phyloP scores from a whole-genome alignment of 116 monocot species.

The Papilionanthe hybrid region DNA sequence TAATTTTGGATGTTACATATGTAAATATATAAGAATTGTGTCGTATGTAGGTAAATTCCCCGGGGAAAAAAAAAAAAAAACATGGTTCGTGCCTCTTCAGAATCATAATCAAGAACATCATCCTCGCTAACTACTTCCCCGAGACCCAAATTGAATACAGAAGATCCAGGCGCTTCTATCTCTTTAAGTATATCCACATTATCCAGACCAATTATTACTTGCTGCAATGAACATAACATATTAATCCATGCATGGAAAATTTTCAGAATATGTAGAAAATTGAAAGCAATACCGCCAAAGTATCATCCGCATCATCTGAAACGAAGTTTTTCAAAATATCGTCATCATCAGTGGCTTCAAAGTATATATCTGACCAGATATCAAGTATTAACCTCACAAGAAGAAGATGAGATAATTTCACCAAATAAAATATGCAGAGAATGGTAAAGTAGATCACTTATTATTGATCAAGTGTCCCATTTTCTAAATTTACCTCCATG shows the following conservation, averaged over 20 bases:
- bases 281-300: slow-evolving; percentile 34
- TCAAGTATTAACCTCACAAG: slow-evolving; percentile 18
- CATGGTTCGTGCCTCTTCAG: slow-evolving; percentile 31
- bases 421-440: neutral
- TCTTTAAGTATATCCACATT: slow-evolving; percentile 52
- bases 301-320: slow-evolving; percentile 56
- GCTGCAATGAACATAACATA: slow-evolving; percentile 37
- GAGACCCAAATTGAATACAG: slow-evolving; percentile 42
- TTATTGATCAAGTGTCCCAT: neutral
- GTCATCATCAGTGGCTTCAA: slow-evolving; percentile 46
- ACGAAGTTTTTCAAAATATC: slow-evolving; percentile 43
- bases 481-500: slow-evolving; percentile 42
- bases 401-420: slow-evolving; percentile 11
- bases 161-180: slow-evolving; percentile 39
- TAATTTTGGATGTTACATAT: too few species aligned
- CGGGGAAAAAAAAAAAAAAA: slow-evolving; percentile 15
- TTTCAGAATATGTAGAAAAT: slow-evolving; percentile 1
- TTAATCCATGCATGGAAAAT: slow-evolving; percentile 13
- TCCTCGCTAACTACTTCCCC: slow-evolving; percentile 46
- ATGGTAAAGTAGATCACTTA: neutral
- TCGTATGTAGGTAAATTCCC: too few species aligned
- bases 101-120: slow-evolving; percentile 46
- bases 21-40: too few species aligned
- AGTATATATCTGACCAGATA: slow-evolving; percentile 66
- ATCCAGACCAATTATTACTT: slow-evolving; percentile 70